These are phyloP conservation scores for Tremella yokohamensis DNA, from an alignment of 768 basidiomycete genomes.

Conservation along the genomic window DNA sequence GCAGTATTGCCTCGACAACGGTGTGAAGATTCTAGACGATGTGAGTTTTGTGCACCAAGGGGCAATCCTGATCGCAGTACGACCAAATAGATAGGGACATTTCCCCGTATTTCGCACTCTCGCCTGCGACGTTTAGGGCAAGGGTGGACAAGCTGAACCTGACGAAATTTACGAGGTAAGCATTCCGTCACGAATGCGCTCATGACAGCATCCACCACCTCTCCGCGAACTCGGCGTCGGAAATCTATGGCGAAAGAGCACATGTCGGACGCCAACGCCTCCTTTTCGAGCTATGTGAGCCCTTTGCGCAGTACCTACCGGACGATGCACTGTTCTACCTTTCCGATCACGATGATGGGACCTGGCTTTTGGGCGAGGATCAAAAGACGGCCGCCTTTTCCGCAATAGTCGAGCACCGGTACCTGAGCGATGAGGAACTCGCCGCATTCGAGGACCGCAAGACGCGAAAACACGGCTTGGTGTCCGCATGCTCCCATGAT, in stretches of 20 bases:
- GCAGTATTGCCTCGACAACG: constrained; percentile 66
- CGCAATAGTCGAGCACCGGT: constrained; percentile 28
- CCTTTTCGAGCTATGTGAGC: constrained; percentile 35
- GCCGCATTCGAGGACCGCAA: constrained; percentile 38
- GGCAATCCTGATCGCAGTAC: too few species aligned
- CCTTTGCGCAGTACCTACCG: constrained; percentile 36
- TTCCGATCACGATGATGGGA: constrained; percentile 47
- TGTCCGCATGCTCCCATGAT: too few species aligned
- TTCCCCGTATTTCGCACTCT: constrained; percentile 74
- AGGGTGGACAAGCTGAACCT: constrained; percentile 31
- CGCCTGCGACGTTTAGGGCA: constrained; percentile 54
- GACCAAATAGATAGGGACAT: constrained; percentile 59
- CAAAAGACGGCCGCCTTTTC: constrained; percentile 25
- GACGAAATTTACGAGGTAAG: neutral
- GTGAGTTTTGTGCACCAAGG: constrained; percentile 22
- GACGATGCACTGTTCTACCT: constrained; percentile 31
- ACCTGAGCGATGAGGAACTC: constrained; percentile 31
- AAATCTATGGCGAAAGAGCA: neutral
- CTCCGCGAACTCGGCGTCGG: neutral
- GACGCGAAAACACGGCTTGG: too few species aligned
- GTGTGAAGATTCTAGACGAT: constrained; percentile 80
- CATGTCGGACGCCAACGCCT: neutral
- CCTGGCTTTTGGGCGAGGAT: constrained; percentile 45
- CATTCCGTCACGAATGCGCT: neutral
- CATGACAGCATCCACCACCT: neutral